These are phyloP conservation scores for Populus nigra DNA, from an alignment of 345 rosid species.

Conservation along the genomic window DNA sequence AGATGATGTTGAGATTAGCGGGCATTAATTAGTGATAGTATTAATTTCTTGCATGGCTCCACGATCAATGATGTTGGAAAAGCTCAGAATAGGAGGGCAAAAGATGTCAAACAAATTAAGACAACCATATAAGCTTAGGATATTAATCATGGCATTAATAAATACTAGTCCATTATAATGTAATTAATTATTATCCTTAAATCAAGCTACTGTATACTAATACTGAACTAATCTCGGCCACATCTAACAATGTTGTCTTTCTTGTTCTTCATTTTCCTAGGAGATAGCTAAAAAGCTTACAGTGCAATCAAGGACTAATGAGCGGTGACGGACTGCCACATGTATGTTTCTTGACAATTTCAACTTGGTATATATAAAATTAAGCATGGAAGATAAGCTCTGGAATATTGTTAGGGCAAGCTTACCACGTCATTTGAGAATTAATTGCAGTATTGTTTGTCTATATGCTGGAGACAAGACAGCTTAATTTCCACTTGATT, in stretches of 20 bases:
- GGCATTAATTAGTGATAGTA: no score
- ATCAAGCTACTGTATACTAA: no score
- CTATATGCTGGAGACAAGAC: neutral
- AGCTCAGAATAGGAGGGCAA: no score
- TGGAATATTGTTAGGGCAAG: neutral
- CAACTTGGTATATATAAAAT: neutral
- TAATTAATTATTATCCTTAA: no score
- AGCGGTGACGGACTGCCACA: neutral
- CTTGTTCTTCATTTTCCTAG: neutral
- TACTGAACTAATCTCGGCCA: neutral
- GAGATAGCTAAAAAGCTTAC: neutral
- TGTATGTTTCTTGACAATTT: neutral
- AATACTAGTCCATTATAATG: no score
- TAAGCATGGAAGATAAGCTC: neutral
- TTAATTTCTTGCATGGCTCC: no score
- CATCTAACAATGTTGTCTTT: conserved; percentile 1
- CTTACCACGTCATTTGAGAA: neutral
- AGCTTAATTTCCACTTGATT: neutral
- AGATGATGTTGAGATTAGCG: no score
- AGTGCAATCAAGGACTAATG: neutral
- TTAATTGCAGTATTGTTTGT: neutral
- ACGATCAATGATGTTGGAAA: no score
- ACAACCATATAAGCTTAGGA: no score
- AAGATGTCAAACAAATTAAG: no score
- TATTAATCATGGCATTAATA: no score